Evolutionary conservation across 2,329 filamentous ascomycete genomes (phyloP), one percentile per base, ranked within the genome.

Genomic region (Cercospora nicotianae): DNA sequence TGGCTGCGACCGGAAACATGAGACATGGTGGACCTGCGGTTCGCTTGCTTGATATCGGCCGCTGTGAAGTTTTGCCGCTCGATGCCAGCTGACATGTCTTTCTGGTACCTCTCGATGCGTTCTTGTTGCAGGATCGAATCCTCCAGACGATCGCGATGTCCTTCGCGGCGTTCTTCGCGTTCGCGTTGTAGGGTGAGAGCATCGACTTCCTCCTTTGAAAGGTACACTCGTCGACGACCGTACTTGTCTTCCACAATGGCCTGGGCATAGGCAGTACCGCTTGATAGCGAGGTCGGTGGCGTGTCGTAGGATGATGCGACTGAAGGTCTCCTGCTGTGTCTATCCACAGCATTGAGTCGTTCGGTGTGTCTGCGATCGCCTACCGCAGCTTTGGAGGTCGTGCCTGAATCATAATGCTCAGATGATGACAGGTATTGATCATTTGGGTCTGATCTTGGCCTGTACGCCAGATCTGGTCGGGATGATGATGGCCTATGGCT

Each of bases 261-360:
- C n/a, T 65, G 45, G 12, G 45, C 67, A 31, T 75, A 74, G 42
- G 72, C 72, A 20, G 70, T 68, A 5, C 66, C 71, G 33, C 66
- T 72, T 10, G 72, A 74, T 18, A 67, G 61, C 39, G 63, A 69
- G 8, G 75, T 76, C 2, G 76, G 72, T 60, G 79, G 78, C 18
- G 77, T 77, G 3, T 75, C 66, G 28, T 72, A 71, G 9, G 74
- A 73, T 3, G 74, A 74, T 8, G 72, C 69, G 23, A 79, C 69
- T 4, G 78, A 75, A 8, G 79, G 73, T 5, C 72, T 73, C 23
- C 75, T 79, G 42, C 78, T 77, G 58, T 65, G 63, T 60, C 58
- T 39, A 9, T 65, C 64, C 9, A 42, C 36, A 12, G 66, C 58
- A 45, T 75, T 76, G 45, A 67, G 57, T 5, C 74, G 73, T 9